Evolutionary conservation across 106 monocot genomes (phyloP).

Genomic region (Dendrobium nobile): DNA sequence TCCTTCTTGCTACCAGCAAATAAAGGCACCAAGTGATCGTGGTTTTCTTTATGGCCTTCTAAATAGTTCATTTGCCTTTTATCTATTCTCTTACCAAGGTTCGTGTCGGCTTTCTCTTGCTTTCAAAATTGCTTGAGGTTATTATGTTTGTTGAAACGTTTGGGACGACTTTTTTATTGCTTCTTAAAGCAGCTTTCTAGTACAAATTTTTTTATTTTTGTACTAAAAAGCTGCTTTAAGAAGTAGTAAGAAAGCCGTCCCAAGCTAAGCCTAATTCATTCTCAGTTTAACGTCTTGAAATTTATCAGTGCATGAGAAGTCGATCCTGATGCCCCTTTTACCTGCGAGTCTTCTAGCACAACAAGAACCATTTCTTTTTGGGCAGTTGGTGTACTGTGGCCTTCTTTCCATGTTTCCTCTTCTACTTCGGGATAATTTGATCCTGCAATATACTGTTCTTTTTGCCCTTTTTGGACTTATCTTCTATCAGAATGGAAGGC

Average conservation of each 20-base stretch:
- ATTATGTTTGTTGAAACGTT: not conserved
- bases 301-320: conserved; percentile 90
- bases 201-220: too few relatives aligned
- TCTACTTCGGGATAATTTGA: conserved; percentile 58
- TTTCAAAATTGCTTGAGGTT: not conserved
- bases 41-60: conserved; percentile 76
- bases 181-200: too few relatives aligned
- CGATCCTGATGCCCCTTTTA: conserved; percentile 85
- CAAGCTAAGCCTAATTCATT: not conserved
- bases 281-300: conserved; percentile 3
- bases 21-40: conserved; percentile 64
- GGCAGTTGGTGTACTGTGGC: conserved; percentile 52
- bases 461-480: conserved; percentile 57
- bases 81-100: conserved; percentile 96
- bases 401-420: conserved; percentile 91
- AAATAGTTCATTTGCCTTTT: conserved; percentile 92
- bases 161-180: too few relatives aligned
- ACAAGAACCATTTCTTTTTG: conserved; percentile 64
- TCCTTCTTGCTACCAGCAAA: conserved; percentile 81
- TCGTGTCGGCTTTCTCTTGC: not conserved
- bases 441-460: conserved; percentile 69
- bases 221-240: too few relatives aligned
- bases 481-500: conserved; percentile 30
- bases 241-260: too few relatives aligned
- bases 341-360: conserved; percentile 84